Evolutionary conservation across 352 stramenopile species (phyloP).

Genomic region (Pythium chondricola): DNA sequence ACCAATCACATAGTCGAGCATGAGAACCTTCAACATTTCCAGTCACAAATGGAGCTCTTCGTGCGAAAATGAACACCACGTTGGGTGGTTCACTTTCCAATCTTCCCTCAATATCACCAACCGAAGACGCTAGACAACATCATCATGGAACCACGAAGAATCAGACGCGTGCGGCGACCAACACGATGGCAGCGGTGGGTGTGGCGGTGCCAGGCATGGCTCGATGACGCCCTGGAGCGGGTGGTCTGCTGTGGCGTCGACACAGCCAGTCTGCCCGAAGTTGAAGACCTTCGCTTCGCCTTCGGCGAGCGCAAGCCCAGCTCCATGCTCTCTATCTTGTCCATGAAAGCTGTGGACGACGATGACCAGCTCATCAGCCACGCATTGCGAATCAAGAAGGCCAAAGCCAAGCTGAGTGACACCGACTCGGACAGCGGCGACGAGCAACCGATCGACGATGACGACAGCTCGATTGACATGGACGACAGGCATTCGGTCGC

Average conservation of each 20-base stretch:
- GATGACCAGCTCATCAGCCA: slow-evolving; percentile 11
- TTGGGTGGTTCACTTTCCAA: no score
- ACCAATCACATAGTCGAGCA: slow-evolving; percentile 7
- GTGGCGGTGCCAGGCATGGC: slow-evolving; percentile 11
- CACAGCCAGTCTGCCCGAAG: neutral
- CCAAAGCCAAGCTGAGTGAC: slow-evolving; percentile 5
- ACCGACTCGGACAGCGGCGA: slow-evolving; percentile 20
- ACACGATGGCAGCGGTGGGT: slow-evolving; percentile 14
- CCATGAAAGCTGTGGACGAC: slow-evolving; percentile 7
- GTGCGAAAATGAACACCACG: no score
- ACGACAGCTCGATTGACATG: slow-evolving; percentile 9
- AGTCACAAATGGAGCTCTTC: neutral
- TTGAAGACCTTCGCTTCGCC: neutral
- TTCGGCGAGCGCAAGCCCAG: slow-evolving; percentile 10
- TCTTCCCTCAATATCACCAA: no score
- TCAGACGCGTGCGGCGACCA: slow-evolving; percentile 16
- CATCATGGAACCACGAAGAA: no score
- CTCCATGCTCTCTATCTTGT: slow-evolving; percentile 16
- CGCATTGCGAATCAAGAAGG: slow-evolving; percentile 9
- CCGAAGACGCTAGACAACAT: no score
- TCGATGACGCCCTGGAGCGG: slow-evolving; percentile 17
- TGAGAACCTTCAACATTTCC: slow-evolving; percentile 16
- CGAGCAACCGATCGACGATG: neutral
- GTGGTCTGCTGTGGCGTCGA: slow-evolving; percentile 18
- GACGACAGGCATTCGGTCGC: slow-evolving; percentile 1